Conservation (phyloP, 345 rosid species). For the Eucalyptus pumila region DNA sequence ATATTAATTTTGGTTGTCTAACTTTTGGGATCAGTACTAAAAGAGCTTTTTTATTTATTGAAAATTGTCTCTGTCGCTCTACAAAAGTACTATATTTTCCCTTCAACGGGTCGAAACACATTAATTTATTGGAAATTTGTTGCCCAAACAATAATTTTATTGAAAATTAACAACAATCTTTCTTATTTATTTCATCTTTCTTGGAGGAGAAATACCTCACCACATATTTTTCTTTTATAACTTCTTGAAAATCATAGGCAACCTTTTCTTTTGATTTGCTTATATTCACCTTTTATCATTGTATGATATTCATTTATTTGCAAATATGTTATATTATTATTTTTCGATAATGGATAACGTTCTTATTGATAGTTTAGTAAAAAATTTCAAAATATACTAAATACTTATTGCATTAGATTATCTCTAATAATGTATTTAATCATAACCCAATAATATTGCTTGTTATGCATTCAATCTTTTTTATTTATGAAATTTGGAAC, state of each 20-base stretch:
- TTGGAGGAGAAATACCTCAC: background rate
- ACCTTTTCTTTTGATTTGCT: background rate
- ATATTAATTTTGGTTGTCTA: no score
- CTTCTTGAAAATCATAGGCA: background rate
- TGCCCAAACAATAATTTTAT: background rate
- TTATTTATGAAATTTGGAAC: background rate
- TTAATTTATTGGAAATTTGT: no score
- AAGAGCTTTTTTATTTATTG: rapidly evolving
- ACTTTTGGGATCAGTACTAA: no score
- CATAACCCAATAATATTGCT: background rate
- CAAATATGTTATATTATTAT: background rate
- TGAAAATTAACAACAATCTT: background rate
- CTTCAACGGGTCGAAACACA: no score
- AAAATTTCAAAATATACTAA: background rate
- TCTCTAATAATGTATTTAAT: background rate
- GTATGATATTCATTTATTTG: background rate
- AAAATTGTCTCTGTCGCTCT: rapidly evolving
- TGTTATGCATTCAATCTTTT: background rate
- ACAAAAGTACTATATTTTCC: no score
- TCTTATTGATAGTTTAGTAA: background rate
- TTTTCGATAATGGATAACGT: background rate
- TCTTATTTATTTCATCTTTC: background rate
- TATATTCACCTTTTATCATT: background rate
- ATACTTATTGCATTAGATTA: background rate
- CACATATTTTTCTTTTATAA: background rate